Conservation (phyloP, 495 filamentous ascomycete species). For the Daldinia vernicosa region DNA sequence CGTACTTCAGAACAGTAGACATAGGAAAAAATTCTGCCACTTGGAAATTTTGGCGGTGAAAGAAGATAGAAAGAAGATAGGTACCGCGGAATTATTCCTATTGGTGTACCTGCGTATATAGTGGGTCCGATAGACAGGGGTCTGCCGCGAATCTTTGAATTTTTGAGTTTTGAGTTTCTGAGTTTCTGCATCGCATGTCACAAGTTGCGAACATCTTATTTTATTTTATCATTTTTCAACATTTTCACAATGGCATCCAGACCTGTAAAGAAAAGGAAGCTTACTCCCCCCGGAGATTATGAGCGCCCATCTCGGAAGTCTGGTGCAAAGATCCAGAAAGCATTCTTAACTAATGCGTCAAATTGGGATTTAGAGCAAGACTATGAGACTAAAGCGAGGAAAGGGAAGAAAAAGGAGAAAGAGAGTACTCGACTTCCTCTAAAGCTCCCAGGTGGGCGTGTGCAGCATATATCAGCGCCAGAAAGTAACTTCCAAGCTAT, state of each 20-base stretch:
- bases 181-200: conserved; percentile 20
- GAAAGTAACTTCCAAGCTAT: conserved; percentile 56
- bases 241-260: conserved; percentile 49
- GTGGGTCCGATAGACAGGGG: conserved; percentile 7
- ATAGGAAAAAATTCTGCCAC: conserved; percentile 46
- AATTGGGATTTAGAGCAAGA: conserved; percentile 90
- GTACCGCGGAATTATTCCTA: conserved; percentile 34
- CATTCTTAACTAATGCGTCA: conserved; percentile 57
- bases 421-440: conserved; percentile 82
- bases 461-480: conserved; percentile 65
- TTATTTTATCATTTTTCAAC: conserved; percentile 12
- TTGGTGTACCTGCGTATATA: conserved; percentile 18
- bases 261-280: conserved; percentile 56
- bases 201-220: background rate
- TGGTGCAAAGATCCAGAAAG: conserved; percentile 51
- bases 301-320: conserved; percentile 35
- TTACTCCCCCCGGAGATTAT: conserved; percentile 53
- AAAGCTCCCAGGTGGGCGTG: conserved; percentile 76
- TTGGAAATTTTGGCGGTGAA: conserved; percentile 44
- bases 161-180: conserved; percentile 43
- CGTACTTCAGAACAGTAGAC: conserved; percentile 2
- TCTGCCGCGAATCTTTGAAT: conserved; percentile 24
- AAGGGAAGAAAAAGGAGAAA: conserved; percentile 73
- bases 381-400: conserved; percentile 83
- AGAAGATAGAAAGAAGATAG: conserved; percentile 13